These are phyloP conservation scores for Fusarium citri DNA, from an alignment of 2,329 filamentous ascomycete genomes.

Conservation along the genomic window DNA sequence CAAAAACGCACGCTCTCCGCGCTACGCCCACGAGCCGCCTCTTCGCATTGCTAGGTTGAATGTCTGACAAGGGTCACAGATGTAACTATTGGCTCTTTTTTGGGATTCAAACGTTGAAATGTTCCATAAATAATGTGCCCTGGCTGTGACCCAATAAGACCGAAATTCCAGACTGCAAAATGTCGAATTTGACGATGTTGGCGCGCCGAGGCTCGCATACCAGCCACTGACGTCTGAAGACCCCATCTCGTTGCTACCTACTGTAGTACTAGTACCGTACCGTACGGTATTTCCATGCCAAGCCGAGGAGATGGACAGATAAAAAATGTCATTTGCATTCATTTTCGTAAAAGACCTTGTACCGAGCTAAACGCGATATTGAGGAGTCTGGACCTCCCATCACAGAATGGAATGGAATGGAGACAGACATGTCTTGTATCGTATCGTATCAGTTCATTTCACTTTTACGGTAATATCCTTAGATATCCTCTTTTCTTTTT, in stretches of 20 bases:
- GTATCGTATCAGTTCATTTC: constrained; percentile 10
- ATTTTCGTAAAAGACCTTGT: constrained; percentile 2
- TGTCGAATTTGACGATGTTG: constrained; percentile 1
- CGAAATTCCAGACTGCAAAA: constrained; percentile 15
- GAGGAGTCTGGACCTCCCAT: background rate
- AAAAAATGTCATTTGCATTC: constrained; percentile 1
- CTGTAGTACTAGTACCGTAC: background rate
- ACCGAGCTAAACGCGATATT: constrained; percentile 6
- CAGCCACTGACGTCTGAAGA: constrained; percentile 38
- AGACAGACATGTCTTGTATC: constrained; percentile 21
- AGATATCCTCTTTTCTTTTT: constrained; percentile 3
- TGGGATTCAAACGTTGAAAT: background rate
- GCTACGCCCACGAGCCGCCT: constrained; percentile 30
- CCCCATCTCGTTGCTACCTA: constrained; percentile 1
- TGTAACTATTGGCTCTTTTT: constrained; percentile 11
- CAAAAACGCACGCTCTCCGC: constrained; percentile 13
- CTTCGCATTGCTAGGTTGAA: constrained; percentile 24
- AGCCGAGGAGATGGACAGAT: constrained; percentile 4
- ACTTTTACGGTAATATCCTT: background rate
- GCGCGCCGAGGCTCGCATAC: constrained; percentile 15
- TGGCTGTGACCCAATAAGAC: constrained; percentile 20
- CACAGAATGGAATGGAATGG: constrained; percentile 17
- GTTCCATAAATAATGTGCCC: constrained; percentile 9
- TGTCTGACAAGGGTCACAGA: constrained; percentile 17
- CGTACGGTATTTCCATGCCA: constrained; percentile 2